Evolutionary conservation across 192 early-diverging fungal species (phyloP), one percentile per base, ranked within the genome.

Genomic region (Linnemannia exigua): DNA sequence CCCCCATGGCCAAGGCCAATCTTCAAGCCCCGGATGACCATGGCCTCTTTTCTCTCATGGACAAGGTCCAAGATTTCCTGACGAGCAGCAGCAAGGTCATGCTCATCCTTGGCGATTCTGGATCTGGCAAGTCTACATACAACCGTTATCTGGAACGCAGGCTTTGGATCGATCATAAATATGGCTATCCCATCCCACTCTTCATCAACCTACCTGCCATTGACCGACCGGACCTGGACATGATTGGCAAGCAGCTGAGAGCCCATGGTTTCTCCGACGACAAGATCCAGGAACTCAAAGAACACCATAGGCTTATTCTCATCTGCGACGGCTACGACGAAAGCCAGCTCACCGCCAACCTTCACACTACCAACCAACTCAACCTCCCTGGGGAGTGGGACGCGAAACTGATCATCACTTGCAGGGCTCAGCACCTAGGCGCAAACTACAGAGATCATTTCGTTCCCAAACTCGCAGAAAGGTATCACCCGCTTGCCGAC

Each of bases 321-420:
- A 73, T 73, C 33, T 73, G 72, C 33, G 72, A 73, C 20, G 72
- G 72, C 1, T 73, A 73, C 35, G 72, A 73, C 15, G 72, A 73
- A 33, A 36, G 33, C 9, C 50, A 54, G 9, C 72, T 51, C 15
- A 54, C 3, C 33, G 4, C 11, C 31, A 73, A 73, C 15, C 15
- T 73, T 1, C 17, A 73, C 31, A 51, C 48, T 0, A 73, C 20
- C 5, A 52, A 54, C 31, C 25, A 5, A 0, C 50, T 73, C 3
- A 73, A 54, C 22, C 46, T 11, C 0, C 25, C 28, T 48, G 72
- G 33, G 19, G 25, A 73, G 5, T 73, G 72, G 72, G 9, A 31
- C 16, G 50, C 50, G 3, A 41, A 73, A 16, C 25, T 73, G 33
- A 7, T 73, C 5, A 52, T 73, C 33, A 73, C 28, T 31, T 73